Evolutionary conservation across 495 filamentous ascomycete genomes (phyloP).

Genomic region (Podospora didyma): DNA sequence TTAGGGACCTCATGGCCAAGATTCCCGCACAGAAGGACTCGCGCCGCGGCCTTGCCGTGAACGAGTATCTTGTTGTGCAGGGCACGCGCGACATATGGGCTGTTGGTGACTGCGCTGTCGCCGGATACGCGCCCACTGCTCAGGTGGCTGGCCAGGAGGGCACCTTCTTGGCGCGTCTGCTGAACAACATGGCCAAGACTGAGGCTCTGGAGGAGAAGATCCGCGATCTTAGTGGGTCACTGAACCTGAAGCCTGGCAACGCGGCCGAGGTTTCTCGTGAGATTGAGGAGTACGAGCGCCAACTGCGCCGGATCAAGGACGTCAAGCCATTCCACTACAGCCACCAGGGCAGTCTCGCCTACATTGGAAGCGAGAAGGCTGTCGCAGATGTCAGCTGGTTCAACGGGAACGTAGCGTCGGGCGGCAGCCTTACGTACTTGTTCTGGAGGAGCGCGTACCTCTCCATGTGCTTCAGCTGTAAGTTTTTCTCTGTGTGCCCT

Average conservation of each 20-base stretch:
- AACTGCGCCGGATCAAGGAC: conserved; percentile 83
- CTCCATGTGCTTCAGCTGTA: conserved; percentile 99
- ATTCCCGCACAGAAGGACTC: conserved; percentile 95
- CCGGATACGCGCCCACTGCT: conserved; percentile 96
- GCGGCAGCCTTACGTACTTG: conserved; percentile 77
- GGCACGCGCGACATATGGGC: conserved; percentile 93
- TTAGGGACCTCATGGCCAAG: conserved; percentile 86
- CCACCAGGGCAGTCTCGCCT: conserved; percentile 93
- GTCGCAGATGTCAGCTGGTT: conserved; percentile 97
- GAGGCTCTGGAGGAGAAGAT: conserved; percentile 74
- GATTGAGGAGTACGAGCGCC: conserved; percentile 80
- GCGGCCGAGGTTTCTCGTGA: conserved; percentile 65
- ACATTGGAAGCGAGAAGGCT: conserved; percentile 96
- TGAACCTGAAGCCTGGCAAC: conserved; percentile 49
- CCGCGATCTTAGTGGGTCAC: conserved; percentile 48
- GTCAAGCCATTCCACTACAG: conserved; percentile 97
- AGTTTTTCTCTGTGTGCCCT: conserved; percentile 40
- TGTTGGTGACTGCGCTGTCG: conserved; percentile 78
- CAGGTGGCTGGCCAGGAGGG: conserved; percentile 97
- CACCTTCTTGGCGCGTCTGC: conserved; percentile 87
- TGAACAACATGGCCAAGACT: conserved; percentile 97
- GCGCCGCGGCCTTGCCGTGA: conserved; percentile 88
- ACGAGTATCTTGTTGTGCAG: conserved; percentile 98
- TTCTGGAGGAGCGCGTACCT: conserved; percentile 98
- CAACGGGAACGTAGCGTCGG: conserved; percentile 89